phyloP scores from a whole-genome alignment of 2,329 filamentous ascomycete species.

The Fusarium lateritium region DNA sequence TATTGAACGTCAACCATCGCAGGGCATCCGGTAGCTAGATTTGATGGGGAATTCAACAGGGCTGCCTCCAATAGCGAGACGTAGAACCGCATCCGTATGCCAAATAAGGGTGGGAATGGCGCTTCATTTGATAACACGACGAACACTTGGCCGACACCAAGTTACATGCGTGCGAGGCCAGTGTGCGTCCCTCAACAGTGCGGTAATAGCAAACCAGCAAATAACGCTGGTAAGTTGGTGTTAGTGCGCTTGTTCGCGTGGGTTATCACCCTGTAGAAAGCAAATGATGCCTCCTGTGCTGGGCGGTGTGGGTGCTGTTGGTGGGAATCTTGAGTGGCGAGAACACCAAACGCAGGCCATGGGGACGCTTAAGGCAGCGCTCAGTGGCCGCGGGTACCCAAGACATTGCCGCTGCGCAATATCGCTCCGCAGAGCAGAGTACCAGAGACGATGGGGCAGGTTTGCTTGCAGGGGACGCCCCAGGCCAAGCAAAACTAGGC shows the following conservation, averaged over 20 bases:
- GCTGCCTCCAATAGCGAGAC: constrained; percentile 23
- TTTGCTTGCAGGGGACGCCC: constrained; percentile 21
- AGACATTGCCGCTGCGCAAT: constrained; percentile 15
- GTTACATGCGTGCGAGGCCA: constrained; percentile 9
- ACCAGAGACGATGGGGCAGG: constrained; percentile 2
- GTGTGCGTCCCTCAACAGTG: constrained; percentile 14
- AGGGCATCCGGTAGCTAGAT: constrained; percentile 19
- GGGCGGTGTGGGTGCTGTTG: constrained; percentile 34
- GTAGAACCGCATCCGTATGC: constrained; percentile 27
- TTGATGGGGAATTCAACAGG: constrained; percentile 28
- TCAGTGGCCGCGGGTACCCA: constrained; percentile 21
- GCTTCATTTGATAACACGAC: constrained; percentile 26
- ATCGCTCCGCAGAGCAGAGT: constrained; percentile 18
- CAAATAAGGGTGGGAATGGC: constrained; percentile 27
- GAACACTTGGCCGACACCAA: constrained; percentile 16
- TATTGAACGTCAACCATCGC: constrained; percentile 19
- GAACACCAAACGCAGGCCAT: constrained; percentile 19
- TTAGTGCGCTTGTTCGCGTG: constrained; percentile 28
- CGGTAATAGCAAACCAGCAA: constrained; percentile 12
- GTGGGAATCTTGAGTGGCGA: constrained; percentile 34
- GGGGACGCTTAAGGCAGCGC: constrained; percentile 5
- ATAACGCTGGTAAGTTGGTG: constrained; percentile 12
- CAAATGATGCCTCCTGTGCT: constrained; percentile 16
- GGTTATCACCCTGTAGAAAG: constrained; percentile 10
- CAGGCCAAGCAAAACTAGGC: constrained; percentile 18